phyloP scores from a whole-genome alignment of 345 rosid species.

The Xanthoceras sorbifolium region DNA sequence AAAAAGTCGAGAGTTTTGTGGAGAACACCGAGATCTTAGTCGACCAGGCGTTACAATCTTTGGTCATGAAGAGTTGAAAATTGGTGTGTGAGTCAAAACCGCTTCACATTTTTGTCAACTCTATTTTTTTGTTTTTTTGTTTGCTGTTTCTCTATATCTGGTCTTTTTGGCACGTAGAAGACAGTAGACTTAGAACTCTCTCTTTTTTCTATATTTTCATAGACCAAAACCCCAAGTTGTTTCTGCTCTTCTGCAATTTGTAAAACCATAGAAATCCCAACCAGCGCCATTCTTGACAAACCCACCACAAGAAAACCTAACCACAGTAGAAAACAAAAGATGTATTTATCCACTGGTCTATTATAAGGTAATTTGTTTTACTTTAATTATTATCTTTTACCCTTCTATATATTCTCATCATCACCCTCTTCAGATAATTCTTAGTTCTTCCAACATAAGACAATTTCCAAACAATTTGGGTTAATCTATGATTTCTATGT shows the following conservation, averaged over 20 bases:
- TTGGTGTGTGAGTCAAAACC: constrained; percentile 22
- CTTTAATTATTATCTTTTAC: background rate
- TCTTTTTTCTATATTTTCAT: background rate
- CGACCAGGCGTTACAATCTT: constrained; percentile 31
- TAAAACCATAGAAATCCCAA: constrained; percentile 26
- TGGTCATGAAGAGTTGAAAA: constrained; percentile 17
- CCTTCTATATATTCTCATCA: background rate
- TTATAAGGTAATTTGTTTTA: background rate
- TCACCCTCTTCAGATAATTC: background rate
- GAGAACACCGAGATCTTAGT: constrained; percentile 23
- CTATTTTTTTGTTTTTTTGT: no score
- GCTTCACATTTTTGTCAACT: constrained; percentile 26
- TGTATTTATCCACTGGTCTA: background rate
- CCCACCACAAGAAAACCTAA: constrained; percentile 6
- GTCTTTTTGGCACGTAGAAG: constrained; percentile 28
- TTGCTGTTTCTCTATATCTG: background rate
- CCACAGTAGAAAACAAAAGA: background rate
- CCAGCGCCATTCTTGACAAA: background rate
- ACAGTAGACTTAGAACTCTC: constrained; percentile 12
- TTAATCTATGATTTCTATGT: no score
- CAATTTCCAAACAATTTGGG: background rate
- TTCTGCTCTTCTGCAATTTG: constrained; percentile 20
- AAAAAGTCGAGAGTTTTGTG: background rate
- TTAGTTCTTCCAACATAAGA: no score
- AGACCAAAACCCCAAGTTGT: constrained; percentile 18